phyloP scores from a whole-genome alignment of 176 grass and related monocot species.

The Poa annua region DNA sequence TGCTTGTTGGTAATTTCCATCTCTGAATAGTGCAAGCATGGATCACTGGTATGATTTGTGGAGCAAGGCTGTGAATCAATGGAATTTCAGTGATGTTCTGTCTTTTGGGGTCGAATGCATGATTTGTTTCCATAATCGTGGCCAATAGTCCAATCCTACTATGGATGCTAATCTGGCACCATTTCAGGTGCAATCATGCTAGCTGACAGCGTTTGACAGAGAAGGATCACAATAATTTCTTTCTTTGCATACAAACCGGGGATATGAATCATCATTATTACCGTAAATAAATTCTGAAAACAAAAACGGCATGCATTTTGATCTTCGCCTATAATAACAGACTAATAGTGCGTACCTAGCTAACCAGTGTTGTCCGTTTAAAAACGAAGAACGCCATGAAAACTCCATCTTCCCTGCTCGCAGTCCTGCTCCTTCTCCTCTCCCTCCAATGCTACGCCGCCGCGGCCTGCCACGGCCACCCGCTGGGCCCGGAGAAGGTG shows the following conservation, averaged over 20 bases:
- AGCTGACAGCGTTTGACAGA: background rate
- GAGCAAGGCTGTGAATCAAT: too few species aligned
- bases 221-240: too few species aligned
- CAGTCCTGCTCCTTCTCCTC: background rate
- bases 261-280: background rate
- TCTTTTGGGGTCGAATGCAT: background rate
- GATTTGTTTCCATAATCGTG: background rate
- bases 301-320: background rate
- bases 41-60: too few species aligned
- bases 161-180: too few species aligned
- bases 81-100: too few species aligned
- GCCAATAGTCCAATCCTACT: background rate
- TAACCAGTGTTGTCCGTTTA: background rate
- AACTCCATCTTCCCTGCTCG: background rate
- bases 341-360: background rate
- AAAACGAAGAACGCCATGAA: conserved; percentile 14
- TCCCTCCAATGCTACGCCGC: background rate
- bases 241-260: too few species aligned
- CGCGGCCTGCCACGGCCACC: background rate
- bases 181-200: background rate
- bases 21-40: too few species aligned
- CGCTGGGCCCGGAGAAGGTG: conserved; percentile 27
- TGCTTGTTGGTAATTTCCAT: too few species aligned
- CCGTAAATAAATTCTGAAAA: background rate
- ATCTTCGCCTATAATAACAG: conserved; percentile 18